Evolutionary conservation across 345 rosid genomes (phyloP).

Genomic region (Eucalyptus tenuipes): DNA sequence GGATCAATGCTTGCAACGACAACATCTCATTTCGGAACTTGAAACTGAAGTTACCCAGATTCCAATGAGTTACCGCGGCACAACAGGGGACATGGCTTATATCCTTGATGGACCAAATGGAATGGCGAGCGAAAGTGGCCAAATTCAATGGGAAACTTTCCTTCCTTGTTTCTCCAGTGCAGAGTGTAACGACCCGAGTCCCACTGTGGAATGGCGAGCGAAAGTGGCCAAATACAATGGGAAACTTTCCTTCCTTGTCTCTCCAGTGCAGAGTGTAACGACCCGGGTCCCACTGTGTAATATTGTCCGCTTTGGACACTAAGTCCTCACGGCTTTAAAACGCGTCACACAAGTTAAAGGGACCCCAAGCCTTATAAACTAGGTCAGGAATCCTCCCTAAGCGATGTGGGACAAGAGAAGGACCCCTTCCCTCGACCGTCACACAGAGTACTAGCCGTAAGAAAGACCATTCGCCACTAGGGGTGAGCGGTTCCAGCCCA

Average conservation of each 20-base stretch:
- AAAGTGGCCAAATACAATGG: not conserved
- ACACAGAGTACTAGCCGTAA: no score
- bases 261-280: fast-evolving
- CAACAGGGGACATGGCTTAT: not conserved
- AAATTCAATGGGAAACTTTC: not conserved
- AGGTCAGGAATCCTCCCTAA: no score
- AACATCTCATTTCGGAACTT: not conserved
- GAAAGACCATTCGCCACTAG: not conserved
- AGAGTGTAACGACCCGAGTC: no score
- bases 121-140: not conserved
- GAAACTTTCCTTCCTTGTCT: not conserved
- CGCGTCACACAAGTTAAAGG: no score
- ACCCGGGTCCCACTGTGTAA: no score
- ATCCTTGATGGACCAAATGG: not conserved
- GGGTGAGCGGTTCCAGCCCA: fast-evolving
- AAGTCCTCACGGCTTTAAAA: no score
- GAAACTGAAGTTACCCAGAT: not conserved
- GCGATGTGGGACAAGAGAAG: no score
- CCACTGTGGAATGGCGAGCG: not conserved
- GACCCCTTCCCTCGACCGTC: no score
- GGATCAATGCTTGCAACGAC: not conserved
- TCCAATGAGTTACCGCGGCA: not conserved
- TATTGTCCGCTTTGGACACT: no score
- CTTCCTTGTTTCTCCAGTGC: not conserved
- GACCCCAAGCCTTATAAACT: no score